Base-by-base conservation (phyloP, 495 filamentous ascomycete species). In the Trichoderma parareesei region DNA sequence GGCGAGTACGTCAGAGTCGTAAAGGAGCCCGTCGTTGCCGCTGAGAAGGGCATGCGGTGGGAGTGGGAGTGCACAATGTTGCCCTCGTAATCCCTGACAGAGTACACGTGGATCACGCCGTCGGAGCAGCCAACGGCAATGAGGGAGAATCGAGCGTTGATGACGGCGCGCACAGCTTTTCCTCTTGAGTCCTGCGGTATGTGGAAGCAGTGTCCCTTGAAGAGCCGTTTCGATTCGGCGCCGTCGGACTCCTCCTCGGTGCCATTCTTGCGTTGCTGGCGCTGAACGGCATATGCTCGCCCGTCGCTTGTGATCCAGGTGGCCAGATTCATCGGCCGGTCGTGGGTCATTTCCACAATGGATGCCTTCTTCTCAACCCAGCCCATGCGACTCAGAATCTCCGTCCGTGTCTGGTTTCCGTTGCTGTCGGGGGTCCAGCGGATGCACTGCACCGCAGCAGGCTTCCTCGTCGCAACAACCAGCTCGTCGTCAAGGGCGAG, bases 241-340 rank as follows among this genome's bases (percentile, higher is more conserved):
- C 69, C 67, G 44, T 65, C 63, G 40, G 69, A 44, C 27, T 74
- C 68, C 11, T 71, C 67, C 9, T 44, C 71, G 38, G 78, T 76
- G 35, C 67, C 65, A 13, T 68, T 67, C 41, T 65, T 63, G 37
- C 68, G 53, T 35, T 73, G 67, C 13, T 71, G 67, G 46, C 53
- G 64, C 73, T 99, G 95, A 20, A 98, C 92, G 27, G 93, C 92
- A 73, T 96, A 98, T 4, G 91, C 93, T 71, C 85, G 88, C 1
- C 95, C 95, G 70, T 93, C 93, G 70, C 82, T 90, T 9, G 91
- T 95, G 64, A 96, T 84, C 95, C 95, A 99, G 18, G 93, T 89
- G 43, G 90, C 88, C 18, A 99, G 82, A 70, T 94, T 98, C 93
- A 99, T 99, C 2, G 94, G 93, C 67, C 93, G 85, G 74, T 99